Conservation (phyloP, 495 filamentous ascomycete genomes). For the Chlorociboria aeruginascens region DNA sequence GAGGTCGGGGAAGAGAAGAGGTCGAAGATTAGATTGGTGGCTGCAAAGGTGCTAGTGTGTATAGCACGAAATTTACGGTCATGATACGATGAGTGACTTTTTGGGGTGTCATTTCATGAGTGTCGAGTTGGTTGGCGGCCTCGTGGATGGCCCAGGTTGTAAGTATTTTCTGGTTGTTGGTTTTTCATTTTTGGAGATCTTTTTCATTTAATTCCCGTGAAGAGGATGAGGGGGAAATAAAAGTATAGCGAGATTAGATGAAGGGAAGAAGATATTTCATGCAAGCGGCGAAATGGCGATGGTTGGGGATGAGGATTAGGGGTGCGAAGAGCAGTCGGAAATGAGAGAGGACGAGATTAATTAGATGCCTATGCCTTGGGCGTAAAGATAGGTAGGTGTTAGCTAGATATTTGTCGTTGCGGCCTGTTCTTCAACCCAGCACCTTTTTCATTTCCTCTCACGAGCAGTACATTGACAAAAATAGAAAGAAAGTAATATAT, state of each 20-base stretch:
- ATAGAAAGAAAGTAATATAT: constrained; percentile 18
- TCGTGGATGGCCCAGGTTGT: constrained; percentile 26
- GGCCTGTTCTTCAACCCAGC: constrained; percentile 21
- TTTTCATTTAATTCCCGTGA: neutral
- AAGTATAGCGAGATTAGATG: neutral
- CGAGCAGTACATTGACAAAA: neutral
- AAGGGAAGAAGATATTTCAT: constrained; percentile 22
- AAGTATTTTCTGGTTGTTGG: neutral
- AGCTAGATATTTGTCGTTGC: constrained; percentile 28
- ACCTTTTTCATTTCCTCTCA: too few relatives aligned
- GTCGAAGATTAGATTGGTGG: constrained; percentile 32
- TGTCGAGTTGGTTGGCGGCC: constrained; percentile 17
- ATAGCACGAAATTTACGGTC: constrained; percentile 37
- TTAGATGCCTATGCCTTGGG: constrained; percentile 24
- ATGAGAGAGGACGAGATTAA: constrained; percentile 26
- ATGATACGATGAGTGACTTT: constrained; percentile 26
- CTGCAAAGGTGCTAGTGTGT: constrained; percentile 36
- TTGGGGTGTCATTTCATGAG: constrained; percentile 15
- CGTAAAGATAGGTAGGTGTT: constrained; percentile 28
- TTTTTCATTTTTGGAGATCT: neutral
- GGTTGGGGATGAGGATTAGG: constrained; percentile 27
- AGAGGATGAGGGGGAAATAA: neutral
- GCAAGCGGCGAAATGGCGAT: constrained; percentile 20
- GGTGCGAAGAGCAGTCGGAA: constrained; percentile 27
- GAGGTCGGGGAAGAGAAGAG: constrained; percentile 31